Conservation (phyloP, 305 asterid species). For the Fraxinus albicans region DNA sequence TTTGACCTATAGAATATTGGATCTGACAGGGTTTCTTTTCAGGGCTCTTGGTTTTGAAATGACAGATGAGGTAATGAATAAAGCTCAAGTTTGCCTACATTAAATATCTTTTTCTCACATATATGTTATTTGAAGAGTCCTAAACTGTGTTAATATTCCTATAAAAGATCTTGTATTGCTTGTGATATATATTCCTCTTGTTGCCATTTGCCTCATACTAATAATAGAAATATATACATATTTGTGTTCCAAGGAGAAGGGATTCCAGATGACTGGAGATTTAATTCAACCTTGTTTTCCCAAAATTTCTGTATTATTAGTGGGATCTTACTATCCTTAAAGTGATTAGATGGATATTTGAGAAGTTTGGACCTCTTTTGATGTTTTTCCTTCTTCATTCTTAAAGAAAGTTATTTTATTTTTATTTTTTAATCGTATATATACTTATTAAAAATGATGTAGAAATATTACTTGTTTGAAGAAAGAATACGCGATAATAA, state of each 20-base stretch:
- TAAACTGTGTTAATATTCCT: neutral
- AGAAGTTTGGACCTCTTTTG: neutral
- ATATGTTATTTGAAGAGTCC: neutral
- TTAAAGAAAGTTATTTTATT: neutral
- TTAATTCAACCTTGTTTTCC: neutral
- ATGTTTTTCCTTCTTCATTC: neutral
- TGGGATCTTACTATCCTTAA: neutral
- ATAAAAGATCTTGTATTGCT: neutral
- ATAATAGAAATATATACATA: neutral
- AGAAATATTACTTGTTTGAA: neutral
- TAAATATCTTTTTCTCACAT: slow-evolving; percentile 4
- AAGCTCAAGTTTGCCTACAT: neutral
- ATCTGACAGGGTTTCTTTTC: slow-evolving; percentile 34
- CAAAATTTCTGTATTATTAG: neutral
- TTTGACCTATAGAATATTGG: neutral
- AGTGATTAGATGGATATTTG: neutral
- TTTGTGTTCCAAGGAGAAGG: neutral
- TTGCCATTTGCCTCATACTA: neutral
- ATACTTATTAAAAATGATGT: neutral
- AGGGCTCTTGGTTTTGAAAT: slow-evolving; percentile 99
- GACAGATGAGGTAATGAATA: slow-evolving; percentile 75
- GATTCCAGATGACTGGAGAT: neutral
- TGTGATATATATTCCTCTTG: neutral
- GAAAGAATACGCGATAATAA: neutral
- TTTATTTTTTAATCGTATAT: neutral